These are phyloP conservation scores for Suillus lakei DNA, from an alignment of 768 basidiomycete genomes.

Conservation along the genomic window DNA sequence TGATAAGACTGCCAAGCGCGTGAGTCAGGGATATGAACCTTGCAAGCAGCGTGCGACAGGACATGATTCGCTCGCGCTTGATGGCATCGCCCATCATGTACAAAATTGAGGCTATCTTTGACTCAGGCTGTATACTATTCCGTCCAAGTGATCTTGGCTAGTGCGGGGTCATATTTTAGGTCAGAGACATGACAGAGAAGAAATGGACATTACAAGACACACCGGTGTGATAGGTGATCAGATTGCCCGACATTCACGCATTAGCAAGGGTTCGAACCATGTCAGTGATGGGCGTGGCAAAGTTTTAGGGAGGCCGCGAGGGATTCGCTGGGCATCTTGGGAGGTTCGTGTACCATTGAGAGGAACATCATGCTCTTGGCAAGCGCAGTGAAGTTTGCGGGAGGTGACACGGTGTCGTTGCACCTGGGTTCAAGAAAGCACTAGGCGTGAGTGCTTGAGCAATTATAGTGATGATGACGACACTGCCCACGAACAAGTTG, in stretches of 20 bases:
- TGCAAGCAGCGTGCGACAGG: not conserved
- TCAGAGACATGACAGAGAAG: not conserved
- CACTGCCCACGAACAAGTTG: not conserved
- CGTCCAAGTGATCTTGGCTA: not conserved
- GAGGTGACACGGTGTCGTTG: no score
- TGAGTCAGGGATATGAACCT: not conserved
- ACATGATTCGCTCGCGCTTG: not conserved
- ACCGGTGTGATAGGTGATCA: not conserved
- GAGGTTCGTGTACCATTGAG: not conserved
- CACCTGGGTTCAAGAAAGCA: not conserved
- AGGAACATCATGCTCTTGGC: not conserved
- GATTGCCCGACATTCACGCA: not conserved
- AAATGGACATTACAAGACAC: not conserved
- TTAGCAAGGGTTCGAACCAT: not conserved
- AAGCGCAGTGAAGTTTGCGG: not conserved
- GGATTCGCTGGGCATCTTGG: not conserved
- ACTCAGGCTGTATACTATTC: not conserved
- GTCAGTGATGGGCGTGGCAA: not conserved
- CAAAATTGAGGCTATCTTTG: not conserved
- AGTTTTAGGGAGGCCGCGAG: not conserved
- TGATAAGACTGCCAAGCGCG: not conserved
- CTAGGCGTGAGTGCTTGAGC: not conserved
- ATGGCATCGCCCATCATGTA: not conserved
- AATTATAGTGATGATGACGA: not conserved
- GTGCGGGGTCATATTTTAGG: not conserved